Percentiles rank a stretch among this genome's conserved stretches.
phyloP scores from a whole-genome alignment of 1,139 yeast genomes.

The Suhomyces wounanorum region DNA sequence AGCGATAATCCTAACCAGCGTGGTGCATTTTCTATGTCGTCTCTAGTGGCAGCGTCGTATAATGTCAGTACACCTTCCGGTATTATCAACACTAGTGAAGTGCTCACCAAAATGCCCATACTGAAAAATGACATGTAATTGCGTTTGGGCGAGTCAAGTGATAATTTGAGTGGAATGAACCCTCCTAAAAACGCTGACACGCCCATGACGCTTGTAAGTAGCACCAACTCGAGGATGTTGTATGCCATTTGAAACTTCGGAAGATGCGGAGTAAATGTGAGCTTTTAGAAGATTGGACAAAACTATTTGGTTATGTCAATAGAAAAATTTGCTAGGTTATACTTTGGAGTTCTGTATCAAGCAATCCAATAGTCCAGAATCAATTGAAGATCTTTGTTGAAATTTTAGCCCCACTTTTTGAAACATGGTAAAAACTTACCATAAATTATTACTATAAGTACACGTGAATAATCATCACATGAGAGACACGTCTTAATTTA shows the following conservation, averaged over 20 bases:
- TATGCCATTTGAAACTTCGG: constrained; percentile 1
- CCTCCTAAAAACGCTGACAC: constrained; percentile 36
- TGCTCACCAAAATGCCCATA: constrained; percentile 64
- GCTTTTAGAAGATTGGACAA: background rate
- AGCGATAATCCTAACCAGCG: constrained; percentile 33
- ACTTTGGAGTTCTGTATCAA: no score
- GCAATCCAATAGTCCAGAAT: background rate
- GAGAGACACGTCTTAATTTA: background rate
- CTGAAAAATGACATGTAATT: constrained; percentile 50
- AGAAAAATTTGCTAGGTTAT: background rate
- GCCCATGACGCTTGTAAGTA: constrained; percentile 31
- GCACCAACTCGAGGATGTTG: constrained; percentile 11
- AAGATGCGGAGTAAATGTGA: background rate
- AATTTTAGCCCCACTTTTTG: background rate
- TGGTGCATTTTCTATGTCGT: constrained; percentile 22
- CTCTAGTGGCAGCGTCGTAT: constrained; percentile 27
- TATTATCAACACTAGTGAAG: constrained; percentile 62
- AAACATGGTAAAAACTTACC: background rate
- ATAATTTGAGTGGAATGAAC: constrained; percentile 29
- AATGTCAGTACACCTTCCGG: constrained; percentile 69
- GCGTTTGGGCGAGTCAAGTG: constrained; percentile 20
- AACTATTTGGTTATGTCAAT: background rate
- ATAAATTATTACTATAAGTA: background rate
- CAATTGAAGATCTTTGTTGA: background rate
- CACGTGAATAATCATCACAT: background rate